These are phyloP conservation scores for Nothophytophthora sp. DNA, from an alignment of 352 stramenopile species.

Conservation along the genomic window DNA sequence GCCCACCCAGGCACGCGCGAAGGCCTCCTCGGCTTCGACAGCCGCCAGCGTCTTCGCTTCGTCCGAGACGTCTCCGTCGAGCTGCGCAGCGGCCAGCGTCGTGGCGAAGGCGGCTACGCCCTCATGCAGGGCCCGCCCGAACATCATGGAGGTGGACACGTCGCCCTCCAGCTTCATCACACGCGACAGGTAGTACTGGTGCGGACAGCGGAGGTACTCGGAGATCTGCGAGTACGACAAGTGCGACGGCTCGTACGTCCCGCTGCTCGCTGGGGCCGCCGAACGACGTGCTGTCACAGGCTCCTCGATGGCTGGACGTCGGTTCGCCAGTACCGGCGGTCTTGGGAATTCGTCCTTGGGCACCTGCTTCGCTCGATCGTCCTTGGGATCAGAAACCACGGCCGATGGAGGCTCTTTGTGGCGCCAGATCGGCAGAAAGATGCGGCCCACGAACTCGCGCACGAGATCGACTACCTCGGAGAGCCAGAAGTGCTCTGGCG, in stretches of 20 bases:
- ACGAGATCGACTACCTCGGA: constrained; percentile 15
- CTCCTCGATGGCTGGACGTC: too few relatives aligned
- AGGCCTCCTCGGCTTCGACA: constrained; percentile 24
- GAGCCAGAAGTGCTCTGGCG: constrained; percentile 11
- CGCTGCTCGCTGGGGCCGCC: constrained; percentile 2
- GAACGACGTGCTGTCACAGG: too few relatives aligned
- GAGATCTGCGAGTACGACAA: constrained; percentile 84
- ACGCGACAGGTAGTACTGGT: constrained; percentile 78
- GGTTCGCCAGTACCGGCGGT: background rate
- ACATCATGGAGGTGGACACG: constrained; percentile 68
- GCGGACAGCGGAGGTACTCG: constrained; percentile 78
- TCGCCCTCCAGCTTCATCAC: constrained; percentile 57
- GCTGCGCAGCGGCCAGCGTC: constrained; percentile 15
- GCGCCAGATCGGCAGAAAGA: constrained; percentile 36
- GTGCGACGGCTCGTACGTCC: constrained; percentile 51
- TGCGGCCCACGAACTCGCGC: constrained; percentile 26
- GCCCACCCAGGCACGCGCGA: constrained; percentile 23
- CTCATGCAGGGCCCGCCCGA: constrained; percentile 71
- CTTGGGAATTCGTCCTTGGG: background rate
- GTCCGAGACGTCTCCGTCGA: background rate
- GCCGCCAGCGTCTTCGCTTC: constrained; percentile 14
- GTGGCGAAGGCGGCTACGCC: constrained; percentile 57
- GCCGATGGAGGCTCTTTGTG: background rate
- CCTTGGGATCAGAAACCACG: background rate
- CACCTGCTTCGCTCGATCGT: too few relatives aligned